A percentile compares a stretch with the other conserved stretches of the same genome.
Evolutionary conservation across 2,329 filamentous ascomycete genomes (phyloP).

Genomic region (Blumeria hordei): DNA sequence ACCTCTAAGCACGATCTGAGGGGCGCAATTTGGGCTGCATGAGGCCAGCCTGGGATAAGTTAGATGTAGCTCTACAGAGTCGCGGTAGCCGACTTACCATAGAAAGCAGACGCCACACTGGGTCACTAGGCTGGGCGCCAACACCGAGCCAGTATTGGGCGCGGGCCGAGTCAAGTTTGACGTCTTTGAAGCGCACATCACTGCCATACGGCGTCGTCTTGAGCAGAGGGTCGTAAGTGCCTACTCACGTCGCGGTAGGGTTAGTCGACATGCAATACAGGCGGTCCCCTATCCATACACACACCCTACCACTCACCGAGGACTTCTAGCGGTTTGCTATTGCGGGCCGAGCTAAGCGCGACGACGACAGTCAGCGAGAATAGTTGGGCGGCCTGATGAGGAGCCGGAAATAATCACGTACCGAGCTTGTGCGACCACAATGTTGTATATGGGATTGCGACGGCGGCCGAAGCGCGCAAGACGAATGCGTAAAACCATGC

Average conservation of each 20-base stretch:
- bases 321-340: slow-evolving; percentile 79
- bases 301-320: slow-evolving; percentile 26
- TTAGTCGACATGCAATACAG: not conserved
- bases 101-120: slow-evolving; percentile 62
- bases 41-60: slow-evolving; percentile 11
- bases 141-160: slow-evolving; percentile 94
- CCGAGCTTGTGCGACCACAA: slow-evolving; percentile 83
- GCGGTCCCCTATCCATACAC: not conserved
- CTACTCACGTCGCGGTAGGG: slow-evolving; percentile 4
- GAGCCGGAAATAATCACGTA: slow-evolving; percentile 19
- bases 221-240: slow-evolving; percentile 47
- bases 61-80: not conserved
- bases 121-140: slow-evolving; percentile 79
- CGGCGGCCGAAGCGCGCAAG: slow-evolving; percentile 79
- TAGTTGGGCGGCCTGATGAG: too few relatives aligned
- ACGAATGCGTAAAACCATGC: slow-evolving; percentile 82
- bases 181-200: slow-evolving; percentile 67
- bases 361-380: not conserved
- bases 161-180: slow-evolving; percentile 58
- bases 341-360: slow-evolving; percentile 47
- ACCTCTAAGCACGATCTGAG: not conserved
- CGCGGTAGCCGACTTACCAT: slow-evolving; percentile 31
- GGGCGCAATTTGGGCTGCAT: slow-evolving; percentile 13
- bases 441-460: slow-evolving; percentile 89
- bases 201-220: slow-evolving; percentile 32